Evolutionary conservation across 108 stramenopile species (phyloP), one percentile per base, ranked within the genome.

Genomic region (Pelagomonas calceolata): DNA sequence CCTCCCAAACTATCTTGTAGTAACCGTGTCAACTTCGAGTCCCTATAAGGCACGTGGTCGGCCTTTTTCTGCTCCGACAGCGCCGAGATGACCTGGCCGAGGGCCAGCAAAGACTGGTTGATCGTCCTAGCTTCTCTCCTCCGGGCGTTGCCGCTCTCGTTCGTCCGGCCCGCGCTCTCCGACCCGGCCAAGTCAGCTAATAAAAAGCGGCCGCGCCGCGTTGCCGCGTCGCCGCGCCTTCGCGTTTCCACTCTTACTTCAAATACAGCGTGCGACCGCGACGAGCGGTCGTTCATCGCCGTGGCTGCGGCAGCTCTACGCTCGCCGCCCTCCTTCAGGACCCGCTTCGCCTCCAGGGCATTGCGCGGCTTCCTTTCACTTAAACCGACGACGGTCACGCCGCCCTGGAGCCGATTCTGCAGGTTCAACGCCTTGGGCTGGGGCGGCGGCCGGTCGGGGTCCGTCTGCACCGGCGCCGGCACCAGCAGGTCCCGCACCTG

Each of bases 41-140:
- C 87, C 10, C 87, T 60, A 77, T 85, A 88, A 32, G 87, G 87
- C 30, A 88, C 77, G 77, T 87, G 85, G 15, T 65, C 65, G 51
- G 81, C 80, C 68, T 86, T 83, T 64, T 87, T 78, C 30, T n/a
- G n/a, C n/a, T 33, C 75, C 34, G 80, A 81, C n/a, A 88, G 80
- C 29, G 87, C 86, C 30, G 85, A 85, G 78, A 88, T 88, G 63
- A 86, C 86, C 36, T 85, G 83, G 18, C 87, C 87, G 29, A 88
- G 83, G 29, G 86, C 85, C 26, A 85, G 76, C 60, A 88, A 79
- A 30, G 76, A 78, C 79, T 85, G 72, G 73, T 79, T 79, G 37
- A 82, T 82, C 70, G 46, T 74, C 32, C 71, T 46, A 3, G 78
- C 78, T 30, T 82, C 78, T 33, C 72, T 63, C 9, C 32, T 30